Percentiles rank a stretch among this genome's conserved stretches.
Conservation (phyloP, 2,329 filamentous ascomycete species). For the Scortechinia acanthostroma region DNA sequence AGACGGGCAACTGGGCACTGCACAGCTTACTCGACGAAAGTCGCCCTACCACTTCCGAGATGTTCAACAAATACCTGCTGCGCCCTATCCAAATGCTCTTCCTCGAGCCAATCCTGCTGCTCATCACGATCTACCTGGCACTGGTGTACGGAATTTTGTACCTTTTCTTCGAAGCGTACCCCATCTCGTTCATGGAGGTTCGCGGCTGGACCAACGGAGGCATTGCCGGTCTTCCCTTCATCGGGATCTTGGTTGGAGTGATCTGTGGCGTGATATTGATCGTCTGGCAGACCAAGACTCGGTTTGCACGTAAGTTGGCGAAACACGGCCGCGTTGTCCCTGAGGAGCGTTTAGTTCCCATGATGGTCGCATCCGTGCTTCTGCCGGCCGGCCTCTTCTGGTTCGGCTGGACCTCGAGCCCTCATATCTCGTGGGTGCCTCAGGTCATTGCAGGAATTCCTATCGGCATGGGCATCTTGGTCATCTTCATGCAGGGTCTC, state of each 20-base stretch:
- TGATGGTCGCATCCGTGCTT: slow-evolving; percentile 31
- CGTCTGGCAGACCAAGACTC: slow-evolving; percentile 18
- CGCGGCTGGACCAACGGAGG: slow-evolving; percentile 24
- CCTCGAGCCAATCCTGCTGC: slow-evolving; percentile 9
- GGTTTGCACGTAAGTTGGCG: slow-evolving; percentile 17
- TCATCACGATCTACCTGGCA: slow-evolving; percentile 6
- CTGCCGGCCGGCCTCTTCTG: slow-evolving; percentile 35
- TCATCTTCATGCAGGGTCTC: slow-evolving; percentile 32
- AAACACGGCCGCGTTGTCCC: slow-evolving; percentile 20
- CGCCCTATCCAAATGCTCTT: slow-evolving; percentile 9
- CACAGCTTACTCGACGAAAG: slow-evolving; percentile 10
- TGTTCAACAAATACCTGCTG: slow-evolving; percentile 8
- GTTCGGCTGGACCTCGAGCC: slow-evolving; percentile 36
- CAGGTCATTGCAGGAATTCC: slow-evolving; percentile 28
- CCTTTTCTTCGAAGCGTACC: slow-evolving; percentile 35
- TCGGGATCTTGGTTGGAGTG: slow-evolving; percentile 26
- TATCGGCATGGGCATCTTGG: slow-evolving; percentile 30
- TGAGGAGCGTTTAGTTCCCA: slow-evolving; percentile 32
- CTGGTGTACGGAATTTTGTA: slow-evolving; percentile 30
- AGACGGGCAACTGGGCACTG: slow-evolving; percentile 23
- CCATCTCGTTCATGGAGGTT: slow-evolving; percentile 29
- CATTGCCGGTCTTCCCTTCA: slow-evolving; percentile 27
- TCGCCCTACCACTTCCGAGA: slow-evolving; percentile 3
- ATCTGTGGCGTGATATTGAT: slow-evolving; percentile 15
- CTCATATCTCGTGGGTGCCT: slow-evolving; percentile 25